phyloP scores from a whole-genome alignment of 2,329 filamentous ascomycete species.

The Cladosporium sp. region DNA sequence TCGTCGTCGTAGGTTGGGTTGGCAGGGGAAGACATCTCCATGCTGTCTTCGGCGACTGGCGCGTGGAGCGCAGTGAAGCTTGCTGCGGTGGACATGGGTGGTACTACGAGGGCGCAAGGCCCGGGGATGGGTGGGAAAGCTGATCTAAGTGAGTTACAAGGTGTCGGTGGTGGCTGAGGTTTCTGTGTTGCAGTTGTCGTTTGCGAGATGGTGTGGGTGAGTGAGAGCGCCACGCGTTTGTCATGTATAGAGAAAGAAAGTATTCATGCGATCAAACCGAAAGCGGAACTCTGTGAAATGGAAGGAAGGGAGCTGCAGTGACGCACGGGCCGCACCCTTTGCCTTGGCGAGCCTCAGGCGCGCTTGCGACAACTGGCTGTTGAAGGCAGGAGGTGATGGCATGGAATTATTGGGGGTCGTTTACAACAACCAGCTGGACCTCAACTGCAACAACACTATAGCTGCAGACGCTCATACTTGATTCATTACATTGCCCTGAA shows the following conservation, averaged over 20 bases:
- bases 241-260: background rate
- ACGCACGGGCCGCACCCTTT: background rate
- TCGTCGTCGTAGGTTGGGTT: constrained; percentile 35
- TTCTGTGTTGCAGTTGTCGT: too few species aligned
- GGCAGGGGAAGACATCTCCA: constrained; percentile 51
- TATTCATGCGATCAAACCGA: background rate
- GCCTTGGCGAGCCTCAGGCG: background rate
- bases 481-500: background rate
- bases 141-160: background rate
- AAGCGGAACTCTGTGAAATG: constrained; percentile 4
- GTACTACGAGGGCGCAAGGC: constrained; percentile 1
- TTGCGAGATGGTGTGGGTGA: background rate
- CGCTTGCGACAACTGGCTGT: constrained; percentile 11
- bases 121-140: background rate
- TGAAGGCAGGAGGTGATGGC: constrained; percentile 6
- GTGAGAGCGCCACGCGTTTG: constrained; percentile 1
- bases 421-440: too few species aligned
- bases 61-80: constrained; percentile 18
- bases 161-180: background rate
- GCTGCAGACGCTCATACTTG: too few species aligned
- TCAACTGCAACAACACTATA: too few species aligned
- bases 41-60: constrained; percentile 43
- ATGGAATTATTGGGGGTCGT: too few species aligned
- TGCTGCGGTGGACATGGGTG: constrained; percentile 10
- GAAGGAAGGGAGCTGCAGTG: background rate